Evolutionary conservation across 306 rosid genomes (phyloP).

Genomic region (Sesbania bispinosa): DNA sequence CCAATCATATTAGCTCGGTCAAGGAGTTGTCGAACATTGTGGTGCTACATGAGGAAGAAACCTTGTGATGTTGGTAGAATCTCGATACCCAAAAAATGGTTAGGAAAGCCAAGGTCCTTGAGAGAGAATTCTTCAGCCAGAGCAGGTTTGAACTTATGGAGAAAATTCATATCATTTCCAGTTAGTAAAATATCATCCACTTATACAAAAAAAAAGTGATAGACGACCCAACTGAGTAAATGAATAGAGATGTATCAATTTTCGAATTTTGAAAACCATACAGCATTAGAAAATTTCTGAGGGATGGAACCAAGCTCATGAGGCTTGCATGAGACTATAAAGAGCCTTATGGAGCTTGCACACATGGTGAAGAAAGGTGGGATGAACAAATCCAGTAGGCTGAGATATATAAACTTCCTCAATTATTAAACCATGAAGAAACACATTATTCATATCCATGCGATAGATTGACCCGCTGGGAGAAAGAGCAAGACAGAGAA

Average conservation of each 20-base stretch:
- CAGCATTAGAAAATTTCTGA: neutral
- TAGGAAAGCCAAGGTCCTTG: neutral
- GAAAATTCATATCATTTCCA: neutral
- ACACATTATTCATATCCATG: neutral
- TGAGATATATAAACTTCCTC: too few species aligned
- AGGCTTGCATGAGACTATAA: neutral
- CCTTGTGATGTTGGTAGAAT: too few species aligned
- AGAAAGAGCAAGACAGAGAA: neutral
- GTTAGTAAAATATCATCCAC: neutral
- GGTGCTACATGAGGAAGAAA: too few species aligned
- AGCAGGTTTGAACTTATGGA: neutral
- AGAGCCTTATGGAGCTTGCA: too few species aligned
- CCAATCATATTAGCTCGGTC: too few species aligned
- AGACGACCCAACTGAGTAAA: neutral
- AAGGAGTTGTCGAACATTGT: too few species aligned
- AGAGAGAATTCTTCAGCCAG: neutral
- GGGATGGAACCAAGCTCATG: neutral
- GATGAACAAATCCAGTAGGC: too few species aligned
- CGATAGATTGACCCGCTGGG: neutral
- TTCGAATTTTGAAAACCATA: neutral
- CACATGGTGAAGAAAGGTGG: too few species aligned
- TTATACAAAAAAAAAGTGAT: neutral
- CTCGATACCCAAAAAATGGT: too few species aligned
- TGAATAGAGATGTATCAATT: neutral
- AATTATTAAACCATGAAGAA: too few species aligned